These are phyloP conservation scores for Fagopyrum tataricum DNA, from an alignment of 148 eudicot genomes.

Conservation along the genomic window DNA sequence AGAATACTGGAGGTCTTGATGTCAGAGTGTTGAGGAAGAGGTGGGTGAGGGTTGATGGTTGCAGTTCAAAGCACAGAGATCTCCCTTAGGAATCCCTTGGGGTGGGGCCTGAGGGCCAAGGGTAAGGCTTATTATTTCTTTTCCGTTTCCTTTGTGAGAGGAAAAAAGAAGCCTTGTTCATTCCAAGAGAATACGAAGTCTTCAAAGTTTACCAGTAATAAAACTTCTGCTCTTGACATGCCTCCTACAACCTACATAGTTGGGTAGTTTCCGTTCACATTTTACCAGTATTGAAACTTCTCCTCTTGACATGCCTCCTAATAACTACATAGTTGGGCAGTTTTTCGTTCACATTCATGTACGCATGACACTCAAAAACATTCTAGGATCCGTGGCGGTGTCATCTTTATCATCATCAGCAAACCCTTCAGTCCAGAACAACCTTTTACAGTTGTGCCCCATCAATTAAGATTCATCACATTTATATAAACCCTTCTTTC, in stretches of 20 bases:
- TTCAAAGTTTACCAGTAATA: too few species aligned
- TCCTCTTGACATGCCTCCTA: not conserved
- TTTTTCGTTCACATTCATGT: not conserved
- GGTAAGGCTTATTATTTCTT: too few species aligned
- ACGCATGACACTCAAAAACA: not conserved
- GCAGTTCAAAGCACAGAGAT: not conserved
- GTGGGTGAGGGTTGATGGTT: not conserved
- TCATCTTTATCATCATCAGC: not conserved
- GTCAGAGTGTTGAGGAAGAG: not conserved
- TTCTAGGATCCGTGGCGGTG: not conserved
- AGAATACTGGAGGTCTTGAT: not conserved
- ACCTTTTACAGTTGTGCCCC: not conserved
- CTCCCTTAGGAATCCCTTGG: too few species aligned
- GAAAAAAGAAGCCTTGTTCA: too few species aligned
- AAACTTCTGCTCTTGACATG: too few species aligned
- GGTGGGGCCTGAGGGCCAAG: not conserved
- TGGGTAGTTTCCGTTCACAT: too few species aligned
- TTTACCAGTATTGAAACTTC: too few species aligned
- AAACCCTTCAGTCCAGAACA: not conserved
- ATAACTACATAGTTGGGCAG: not conserved
- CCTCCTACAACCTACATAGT: too few species aligned
- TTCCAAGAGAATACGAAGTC: too few species aligned
- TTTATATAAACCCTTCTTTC: not conserved
- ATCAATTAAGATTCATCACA: not conserved
- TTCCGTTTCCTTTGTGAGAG: too few species aligned